Evolutionary conservation across 1,284 basidiomycete genomes (phyloP), one percentile per base, ranked within the genome.

Genomic region (Tylopilus sp.): DNA sequence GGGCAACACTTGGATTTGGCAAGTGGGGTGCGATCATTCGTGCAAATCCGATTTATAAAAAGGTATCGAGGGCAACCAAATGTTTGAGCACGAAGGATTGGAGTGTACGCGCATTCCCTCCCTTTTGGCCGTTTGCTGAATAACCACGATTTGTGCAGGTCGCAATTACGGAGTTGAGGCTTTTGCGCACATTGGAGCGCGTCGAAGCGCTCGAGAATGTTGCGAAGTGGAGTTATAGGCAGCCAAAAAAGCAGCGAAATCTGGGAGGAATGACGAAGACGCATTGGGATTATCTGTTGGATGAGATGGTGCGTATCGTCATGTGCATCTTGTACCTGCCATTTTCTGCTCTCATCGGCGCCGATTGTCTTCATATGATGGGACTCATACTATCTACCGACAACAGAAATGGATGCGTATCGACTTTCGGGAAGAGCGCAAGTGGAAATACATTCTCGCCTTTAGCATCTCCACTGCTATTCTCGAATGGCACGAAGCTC

Each of bases 221-320:
- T 12, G 87, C 86, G 2, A 75, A 82, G 26, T 99, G 97, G 97
- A 90, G 89, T 60, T 92, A 97, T 63, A 76, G 95, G 41, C 97
- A 99, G 62, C 92, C 93, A 1, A 97, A 97, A 72, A 97, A 96
- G 68, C 90, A 95, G 59, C 79, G 90, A 46, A 87, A 84, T 8
- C 72, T 85, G 13, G 92, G 92, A 8, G 81, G 84, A 2, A 69
- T 91, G 30, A 74, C 76, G 6, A 98, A 98, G 69, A 82, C 88
- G 0, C 94, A 98, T 60, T 96, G 93, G 92, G 97, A 99, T 67
- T 91, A 94, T 67, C 73, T 99, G 26, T 72, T 99, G 64, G 97
- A 99, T 54, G 97, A 99, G 71, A 93, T 98, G 92, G 92, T 91
- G 52, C 59, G 79, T 73, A 19, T 41, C 18, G 39, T 49, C 41